phyloP scores from a whole-genome alignment of 352 stramenopile species.

The Phytopythium mirpurense region DNA sequence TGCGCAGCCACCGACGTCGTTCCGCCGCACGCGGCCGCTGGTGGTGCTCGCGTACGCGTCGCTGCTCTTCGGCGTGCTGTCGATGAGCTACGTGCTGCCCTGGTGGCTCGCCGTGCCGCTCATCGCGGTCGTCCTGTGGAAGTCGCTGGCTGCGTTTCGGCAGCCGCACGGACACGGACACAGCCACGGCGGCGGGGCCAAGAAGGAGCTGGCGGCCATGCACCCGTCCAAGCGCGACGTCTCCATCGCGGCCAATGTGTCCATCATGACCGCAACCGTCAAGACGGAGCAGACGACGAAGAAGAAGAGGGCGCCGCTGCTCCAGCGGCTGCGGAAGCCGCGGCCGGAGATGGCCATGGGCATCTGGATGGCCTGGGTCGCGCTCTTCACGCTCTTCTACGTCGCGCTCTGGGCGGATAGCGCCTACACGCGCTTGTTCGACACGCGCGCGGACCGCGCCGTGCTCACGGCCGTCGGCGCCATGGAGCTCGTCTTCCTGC shows the following conservation, averaged over 20 bases:
- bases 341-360: slow-evolving; percentile 69
- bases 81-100: slow-evolving; percentile 57
- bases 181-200: slow-evolving; percentile 29
- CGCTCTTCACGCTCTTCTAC: slow-evolving; percentile 66
- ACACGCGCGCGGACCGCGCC: neutral
- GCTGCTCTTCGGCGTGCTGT: slow-evolving; percentile 44
- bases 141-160: slow-evolving; percentile 41
- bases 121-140: slow-evolving; percentile 45
- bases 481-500: slow-evolving; percentile 41
- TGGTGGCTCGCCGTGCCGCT: slow-evolving; percentile 67
- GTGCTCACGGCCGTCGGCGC: slow-evolving; percentile 29
- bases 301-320: slow-evolving; percentile 19
- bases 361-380: slow-evolving; percentile 74
- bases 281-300: neutral
- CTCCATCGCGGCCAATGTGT: slow-evolving; percentile 21
- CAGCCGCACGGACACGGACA: slow-evolving; percentile 34
- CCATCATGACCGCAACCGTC: slow-evolving; percentile 11
- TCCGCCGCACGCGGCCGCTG: slow-evolving; percentile 43
- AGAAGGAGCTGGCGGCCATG: slow-evolving; percentile 21
- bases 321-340: slow-evolving; percentile 26
- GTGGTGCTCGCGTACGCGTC: slow-evolving; percentile 45
- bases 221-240: slow-evolving; percentile 51
- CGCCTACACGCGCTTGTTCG: slow-evolving; percentile 39
- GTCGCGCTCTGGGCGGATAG: slow-evolving; percentile 53
- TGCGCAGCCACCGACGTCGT: slow-evolving; percentile 35